Percentiles rank a stretch among this genome's conserved stretches.
phyloP scores from a whole-genome alignment of 2,329 filamentous ascomycete genomes.

The Huntiella omanensis region DNA sequence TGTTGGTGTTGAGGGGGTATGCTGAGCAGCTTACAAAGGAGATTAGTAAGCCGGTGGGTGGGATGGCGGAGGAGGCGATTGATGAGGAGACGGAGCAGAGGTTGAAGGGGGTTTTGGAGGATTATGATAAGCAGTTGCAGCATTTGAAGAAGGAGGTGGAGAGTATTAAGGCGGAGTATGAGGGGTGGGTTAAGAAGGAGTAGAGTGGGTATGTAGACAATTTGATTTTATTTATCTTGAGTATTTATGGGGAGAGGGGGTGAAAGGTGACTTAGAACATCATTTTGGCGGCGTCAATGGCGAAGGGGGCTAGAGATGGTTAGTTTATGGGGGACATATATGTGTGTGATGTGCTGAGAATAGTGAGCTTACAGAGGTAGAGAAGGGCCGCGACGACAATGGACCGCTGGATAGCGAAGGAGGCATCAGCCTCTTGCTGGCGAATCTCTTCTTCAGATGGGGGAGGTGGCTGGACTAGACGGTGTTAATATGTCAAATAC shows the following conservation, averaged over 20 bases:
- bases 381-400: conserved; percentile 46
- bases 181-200: conserved; percentile 31
- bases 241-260: neutral
- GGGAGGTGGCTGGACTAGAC: conserved; percentile 46
- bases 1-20: conserved; percentile 56
- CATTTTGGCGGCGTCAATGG: conserved; percentile 32
- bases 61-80: conserved; percentile 35
- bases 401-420: conserved; percentile 47
- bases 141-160: conserved; percentile 58
- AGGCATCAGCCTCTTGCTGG: conserved; percentile 48
- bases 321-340: neutral
- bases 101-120: conserved; percentile 61
- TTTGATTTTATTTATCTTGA: neutral
- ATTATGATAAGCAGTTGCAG: conserved; percentile 63
- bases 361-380: conserved; percentile 49
- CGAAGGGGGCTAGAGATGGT: conserved; percentile 32
- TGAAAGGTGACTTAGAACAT: conserved; percentile 20
- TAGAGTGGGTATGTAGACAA: neutral
- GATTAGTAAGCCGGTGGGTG: conserved; percentile 44
- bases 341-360: neutral
- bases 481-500: neutral
- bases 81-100: conserved; percentile 53
- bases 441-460: conserved; percentile 52
- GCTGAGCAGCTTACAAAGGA: conserved; percentile 55
- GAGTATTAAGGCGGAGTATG: conserved; percentile 37